These are phyloP conservation scores for Phellopilus nigrolimitatus DNA, from an alignment of 1,284 basidiomycete genomes.

Conservation along the genomic window DNA sequence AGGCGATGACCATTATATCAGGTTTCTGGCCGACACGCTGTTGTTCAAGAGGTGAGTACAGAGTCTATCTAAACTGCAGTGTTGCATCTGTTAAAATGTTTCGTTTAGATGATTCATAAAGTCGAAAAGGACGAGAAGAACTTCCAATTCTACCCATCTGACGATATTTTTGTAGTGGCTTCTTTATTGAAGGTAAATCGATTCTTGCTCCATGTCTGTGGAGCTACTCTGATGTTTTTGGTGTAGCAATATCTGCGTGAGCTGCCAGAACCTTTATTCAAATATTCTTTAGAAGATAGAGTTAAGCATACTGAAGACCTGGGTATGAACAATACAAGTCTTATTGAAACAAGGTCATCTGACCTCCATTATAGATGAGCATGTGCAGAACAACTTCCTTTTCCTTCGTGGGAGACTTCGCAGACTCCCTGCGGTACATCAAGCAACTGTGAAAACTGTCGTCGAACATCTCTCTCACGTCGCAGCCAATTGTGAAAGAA, in stretches of 20 bases:
- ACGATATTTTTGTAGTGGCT: constrained; percentile 88
- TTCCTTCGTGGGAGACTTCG: constrained; percentile 78
- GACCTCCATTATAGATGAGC: constrained; percentile 47
- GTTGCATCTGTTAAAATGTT: too few species aligned
- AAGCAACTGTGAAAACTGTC: constrained; percentile 83
- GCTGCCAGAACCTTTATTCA: constrained; percentile 91
- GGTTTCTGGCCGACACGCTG: constrained; percentile 83
- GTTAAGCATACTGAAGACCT: constrained; percentile 76
- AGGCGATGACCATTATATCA: constrained; percentile 26
- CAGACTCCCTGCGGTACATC: constrained; percentile 81
- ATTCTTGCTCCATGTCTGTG: background rate
- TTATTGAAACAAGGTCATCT: background rate
- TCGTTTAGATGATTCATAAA: constrained; percentile 69
- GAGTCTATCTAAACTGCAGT: too few species aligned
- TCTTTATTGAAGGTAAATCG: constrained; percentile 79
- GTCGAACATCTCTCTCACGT: constrained; percentile 86
- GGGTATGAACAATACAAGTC: constrained; percentile 39
- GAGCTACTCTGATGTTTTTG: background rate
- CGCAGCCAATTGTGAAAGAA: constrained; percentile 62
- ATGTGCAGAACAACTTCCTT: constrained; percentile 66
- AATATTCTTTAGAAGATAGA: constrained; percentile 77
- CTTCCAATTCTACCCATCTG: constrained; percentile 76
- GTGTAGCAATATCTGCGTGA: constrained; percentile 81
- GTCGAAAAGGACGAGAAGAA: constrained; percentile 87
- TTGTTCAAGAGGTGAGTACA: constrained; percentile 68